phyloP scores from a whole-genome alignment of 768 basidiomycete species.

The Trichaptum fuscoviolaceum region DNA sequence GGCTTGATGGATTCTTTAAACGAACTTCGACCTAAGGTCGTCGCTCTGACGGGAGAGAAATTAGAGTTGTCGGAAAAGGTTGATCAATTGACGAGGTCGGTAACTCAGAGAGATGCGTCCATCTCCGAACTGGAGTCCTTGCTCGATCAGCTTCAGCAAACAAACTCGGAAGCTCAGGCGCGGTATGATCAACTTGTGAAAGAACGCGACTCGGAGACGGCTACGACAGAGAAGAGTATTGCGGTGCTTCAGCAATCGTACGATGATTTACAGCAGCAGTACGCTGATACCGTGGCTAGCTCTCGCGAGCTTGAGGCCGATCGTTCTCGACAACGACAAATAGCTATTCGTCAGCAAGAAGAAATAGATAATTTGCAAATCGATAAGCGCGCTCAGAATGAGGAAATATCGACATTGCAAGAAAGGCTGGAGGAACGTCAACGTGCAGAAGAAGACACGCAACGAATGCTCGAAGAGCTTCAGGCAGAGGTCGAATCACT shows the following conservation, averaged over 20 bases:
- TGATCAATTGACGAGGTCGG: conserved; percentile 46
- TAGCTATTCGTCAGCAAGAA: conserved; percentile 47
- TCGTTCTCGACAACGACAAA: conserved; percentile 53
- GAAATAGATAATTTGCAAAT: conserved; percentile 50
- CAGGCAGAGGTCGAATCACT: conserved; percentile 70
- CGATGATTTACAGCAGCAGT: conserved; percentile 53
- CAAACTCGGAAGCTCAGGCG: conserved; percentile 41
- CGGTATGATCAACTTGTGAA: conserved; percentile 40
- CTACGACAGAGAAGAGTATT: conserved; percentile 41
- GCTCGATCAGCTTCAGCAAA: conserved; percentile 48
- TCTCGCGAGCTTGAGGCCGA: conserved; percentile 60
- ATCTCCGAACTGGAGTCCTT: conserved; percentile 59
- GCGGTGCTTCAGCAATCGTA: conserved; percentile 61
- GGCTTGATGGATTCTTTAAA: conserved; percentile 74
- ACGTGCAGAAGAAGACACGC: conserved; percentile 52
- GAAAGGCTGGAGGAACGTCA: conserved; percentile 46
- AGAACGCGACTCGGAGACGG: conserved; percentile 48
- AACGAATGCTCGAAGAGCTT: conserved; percentile 55
- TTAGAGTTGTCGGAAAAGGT: conserved; percentile 63
- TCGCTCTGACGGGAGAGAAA: conserved; percentile 70
- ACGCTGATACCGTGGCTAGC: conserved; percentile 48
- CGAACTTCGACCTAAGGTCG: conserved; percentile 81
- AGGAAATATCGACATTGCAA: conserved; percentile 48
- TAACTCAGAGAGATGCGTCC: conserved; percentile 49
- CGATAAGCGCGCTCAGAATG: conserved; percentile 36